A percentile compares a stretch with the other conserved stretches of the same genome.
Evolutionary conservation across 2,329 filamentous ascomycete species (phyloP).

Genomic region (Chlorencoelia australis): DNA sequence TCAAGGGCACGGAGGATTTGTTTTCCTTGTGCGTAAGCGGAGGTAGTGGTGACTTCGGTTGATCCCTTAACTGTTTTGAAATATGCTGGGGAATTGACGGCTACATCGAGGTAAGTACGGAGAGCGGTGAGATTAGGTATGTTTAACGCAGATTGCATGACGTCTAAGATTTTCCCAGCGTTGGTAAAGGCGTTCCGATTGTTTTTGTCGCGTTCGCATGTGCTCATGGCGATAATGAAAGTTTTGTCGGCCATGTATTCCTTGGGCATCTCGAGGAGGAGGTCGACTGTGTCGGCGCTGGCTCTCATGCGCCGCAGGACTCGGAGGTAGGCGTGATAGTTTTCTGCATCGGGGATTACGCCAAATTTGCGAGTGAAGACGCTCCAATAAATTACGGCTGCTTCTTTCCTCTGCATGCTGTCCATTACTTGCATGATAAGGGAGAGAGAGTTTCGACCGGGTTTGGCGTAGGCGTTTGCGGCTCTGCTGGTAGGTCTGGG

Average conservation of each 20-base stretch:
- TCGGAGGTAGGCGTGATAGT: constrained; percentile 59
- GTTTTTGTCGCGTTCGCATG: constrained; percentile 65
- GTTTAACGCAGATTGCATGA: constrained; percentile 42
- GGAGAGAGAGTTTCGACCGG: constrained; percentile 52
- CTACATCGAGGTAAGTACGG: constrained; percentile 45
- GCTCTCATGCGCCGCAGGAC: constrained; percentile 56
- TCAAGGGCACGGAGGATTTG: constrained; percentile 42
- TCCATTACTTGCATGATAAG: constrained; percentile 57
- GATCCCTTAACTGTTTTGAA: constrained; percentile 26
- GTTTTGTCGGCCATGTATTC: constrained; percentile 38
- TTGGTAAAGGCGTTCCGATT: constrained; percentile 60
- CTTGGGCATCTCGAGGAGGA: constrained; percentile 46
- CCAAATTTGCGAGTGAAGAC: constrained; percentile 50
- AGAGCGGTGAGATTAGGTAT: constrained; percentile 42
- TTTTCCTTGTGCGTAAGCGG: constrained; percentile 25
- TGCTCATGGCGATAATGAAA: constrained; percentile 63
- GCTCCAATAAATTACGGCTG: constrained; percentile 72
- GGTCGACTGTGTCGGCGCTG: constrained; percentile 48
- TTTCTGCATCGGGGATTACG: constrained; percentile 63
- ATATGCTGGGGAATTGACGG: constrained; percentile 34
- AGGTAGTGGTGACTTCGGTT: constrained; percentile 28
- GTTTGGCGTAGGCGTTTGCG: constrained; percentile 34
- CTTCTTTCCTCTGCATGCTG: constrained; percentile 46
- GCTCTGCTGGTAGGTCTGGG: no score
- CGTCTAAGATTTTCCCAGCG: constrained; percentile 53